Percentiles rank a stretch among this genome's conserved stretches.
Conservation (phyloP, 768 basidiomycete genomes). For the Leccinum subgranulosum region DNA sequence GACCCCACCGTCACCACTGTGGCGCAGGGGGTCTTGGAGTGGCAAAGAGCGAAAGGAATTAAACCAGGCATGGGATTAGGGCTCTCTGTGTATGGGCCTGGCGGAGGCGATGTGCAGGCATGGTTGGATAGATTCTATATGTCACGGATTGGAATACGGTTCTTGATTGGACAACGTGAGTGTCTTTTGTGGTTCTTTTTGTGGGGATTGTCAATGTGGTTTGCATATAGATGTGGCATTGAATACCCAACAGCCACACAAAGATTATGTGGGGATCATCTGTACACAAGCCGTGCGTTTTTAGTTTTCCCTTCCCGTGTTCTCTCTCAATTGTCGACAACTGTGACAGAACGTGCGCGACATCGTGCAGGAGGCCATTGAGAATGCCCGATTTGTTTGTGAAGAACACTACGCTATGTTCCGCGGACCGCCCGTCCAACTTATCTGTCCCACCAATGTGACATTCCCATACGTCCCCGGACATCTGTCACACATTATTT, state of each 20-base stretch:
- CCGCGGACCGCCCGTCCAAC: conserved; percentile 92
- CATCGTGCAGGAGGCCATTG: conserved; percentile 97
- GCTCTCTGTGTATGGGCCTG: conserved; percentile 44
- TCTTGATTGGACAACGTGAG: conserved; percentile 94
- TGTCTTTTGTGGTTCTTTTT: conserved; percentile 3
- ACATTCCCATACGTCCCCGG: conserved; percentile 95
- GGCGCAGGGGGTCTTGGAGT: conserved; percentile 93
- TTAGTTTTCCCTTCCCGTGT: background rate
- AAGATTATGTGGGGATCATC: conserved; percentile 95
- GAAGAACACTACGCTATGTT: conserved; percentile 97
- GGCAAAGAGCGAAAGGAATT: conserved; percentile 63
- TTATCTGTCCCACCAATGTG: conserved; percentile 87
- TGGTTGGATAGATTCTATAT: conserved; percentile 98
- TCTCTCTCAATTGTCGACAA: background rate
- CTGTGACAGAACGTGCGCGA: conserved; percentile 82
- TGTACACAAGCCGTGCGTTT: conserved; percentile 80
- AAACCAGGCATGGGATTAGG: conserved; percentile 29
- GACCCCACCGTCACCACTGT: conserved; percentile 98
- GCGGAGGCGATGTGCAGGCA: conserved; percentile 85
- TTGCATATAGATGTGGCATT: conserved; percentile 78
- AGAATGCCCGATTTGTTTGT: conserved; percentile 92
- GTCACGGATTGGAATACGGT: conserved; percentile 93
- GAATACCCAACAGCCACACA: conserved; percentile 86
- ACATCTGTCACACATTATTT: conserved; percentile 93
- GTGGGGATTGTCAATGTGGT: background rate